Evolutionary conservation across 2,329 filamentous ascomycete genomes (phyloP).

Genomic region (Onygenales sp.): DNA sequence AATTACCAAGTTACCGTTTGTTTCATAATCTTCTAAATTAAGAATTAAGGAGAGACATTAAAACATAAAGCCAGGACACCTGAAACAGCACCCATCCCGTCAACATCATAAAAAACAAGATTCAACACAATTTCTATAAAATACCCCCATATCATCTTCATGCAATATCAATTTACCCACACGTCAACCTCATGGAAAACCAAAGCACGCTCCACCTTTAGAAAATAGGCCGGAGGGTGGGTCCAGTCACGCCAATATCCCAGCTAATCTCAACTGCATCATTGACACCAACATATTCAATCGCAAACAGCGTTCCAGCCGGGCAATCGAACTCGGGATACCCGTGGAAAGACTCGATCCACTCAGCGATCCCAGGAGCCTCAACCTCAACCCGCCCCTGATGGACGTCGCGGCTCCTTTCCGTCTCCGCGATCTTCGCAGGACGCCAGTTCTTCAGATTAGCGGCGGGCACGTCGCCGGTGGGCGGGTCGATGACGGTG

Average conservation of each 20-base stretch:
- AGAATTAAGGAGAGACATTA: neutral
- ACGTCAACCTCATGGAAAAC: neutral
- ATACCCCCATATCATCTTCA: neutral
- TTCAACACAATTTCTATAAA: neutral
- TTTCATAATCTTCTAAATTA: neutral
- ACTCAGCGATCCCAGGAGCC: conserved; percentile 12
- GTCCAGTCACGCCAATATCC: conserved; percentile 18
- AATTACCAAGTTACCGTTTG: neutral
- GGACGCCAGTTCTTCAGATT: conserved; percentile 4
- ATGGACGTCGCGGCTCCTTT: conserved; percentile 12
- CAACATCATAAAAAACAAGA: neutral
- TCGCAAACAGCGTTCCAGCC: conserved; percentile 13
- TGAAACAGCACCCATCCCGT: neutral
- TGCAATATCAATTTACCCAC: neutral
- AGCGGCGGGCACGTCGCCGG: neutral
- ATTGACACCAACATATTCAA: conserved; percentile 18
- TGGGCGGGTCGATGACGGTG: conserved; percentile 14
- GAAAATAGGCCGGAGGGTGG: conserved; percentile 11
- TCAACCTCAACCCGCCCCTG: conserved; percentile 12
- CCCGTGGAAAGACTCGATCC: conserved; percentile 13
- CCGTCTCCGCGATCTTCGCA: conserved; percentile 2
- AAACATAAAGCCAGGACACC: neutral
- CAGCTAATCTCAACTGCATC: conserved; percentile 16
- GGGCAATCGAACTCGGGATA: conserved; percentile 17
- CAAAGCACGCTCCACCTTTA: conserved; percentile 1